A percentile compares a stretch with the other conserved stretches of the same genome.
phyloP scores from a whole-genome alignment of 306 rosid genomes.

The Gastrolobium bilobum region DNA sequence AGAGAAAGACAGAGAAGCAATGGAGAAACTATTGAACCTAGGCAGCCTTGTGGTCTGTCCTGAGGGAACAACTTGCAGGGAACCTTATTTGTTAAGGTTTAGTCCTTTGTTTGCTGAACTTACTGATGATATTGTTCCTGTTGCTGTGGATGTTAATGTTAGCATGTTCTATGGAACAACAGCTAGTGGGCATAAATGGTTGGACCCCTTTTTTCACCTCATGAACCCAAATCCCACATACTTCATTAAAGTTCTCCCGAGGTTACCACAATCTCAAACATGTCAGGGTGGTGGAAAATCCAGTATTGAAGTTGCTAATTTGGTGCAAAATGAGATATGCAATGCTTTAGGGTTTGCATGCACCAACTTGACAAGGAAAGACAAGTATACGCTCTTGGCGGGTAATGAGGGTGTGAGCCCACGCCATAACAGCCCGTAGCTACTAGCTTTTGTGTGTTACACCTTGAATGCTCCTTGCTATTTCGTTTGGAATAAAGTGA shows the following conservation, averaged over 20 bases:
- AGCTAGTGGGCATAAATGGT: slow-evolving; percentile 65
- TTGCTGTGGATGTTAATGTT: slow-evolving; percentile 64
- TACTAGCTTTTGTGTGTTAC: not conserved
- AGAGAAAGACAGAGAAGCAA: slow-evolving; percentile 56
- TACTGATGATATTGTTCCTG: slow-evolving; percentile 68
- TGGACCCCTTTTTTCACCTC: slow-evolving; percentile 61
- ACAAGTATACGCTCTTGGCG: slow-evolving; percentile 71
- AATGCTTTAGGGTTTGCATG: slow-evolving; percentile 64
- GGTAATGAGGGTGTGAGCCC: slow-evolving; percentile 61
- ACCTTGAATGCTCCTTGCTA: no score
- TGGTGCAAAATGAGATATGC: slow-evolving; percentile 66
- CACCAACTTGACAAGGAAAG: slow-evolving; percentile 71
- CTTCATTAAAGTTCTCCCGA: slow-evolving; percentile 46
- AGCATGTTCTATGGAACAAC: slow-evolving; percentile 78
- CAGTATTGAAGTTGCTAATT: slow-evolving; percentile 71
- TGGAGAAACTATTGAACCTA: slow-evolving; percentile 55
- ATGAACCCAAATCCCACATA: slow-evolving; percentile 69
- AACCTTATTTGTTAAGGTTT: slow-evolving; percentile 77
- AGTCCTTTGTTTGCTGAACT: slow-evolving; percentile 81
- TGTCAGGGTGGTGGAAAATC: slow-evolving; percentile 61
- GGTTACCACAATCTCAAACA: slow-evolving; percentile 50
- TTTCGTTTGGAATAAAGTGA: no score
- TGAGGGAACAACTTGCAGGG: slow-evolving; percentile 88
- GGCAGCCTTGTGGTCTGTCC: slow-evolving; percentile 80
- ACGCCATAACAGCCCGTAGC: not conserved